Evolutionary conservation across 2,329 filamentous ascomycete genomes (phyloP), one percentile per base, ranked within the genome.

Genomic region (Diaporthe citri): DNA sequence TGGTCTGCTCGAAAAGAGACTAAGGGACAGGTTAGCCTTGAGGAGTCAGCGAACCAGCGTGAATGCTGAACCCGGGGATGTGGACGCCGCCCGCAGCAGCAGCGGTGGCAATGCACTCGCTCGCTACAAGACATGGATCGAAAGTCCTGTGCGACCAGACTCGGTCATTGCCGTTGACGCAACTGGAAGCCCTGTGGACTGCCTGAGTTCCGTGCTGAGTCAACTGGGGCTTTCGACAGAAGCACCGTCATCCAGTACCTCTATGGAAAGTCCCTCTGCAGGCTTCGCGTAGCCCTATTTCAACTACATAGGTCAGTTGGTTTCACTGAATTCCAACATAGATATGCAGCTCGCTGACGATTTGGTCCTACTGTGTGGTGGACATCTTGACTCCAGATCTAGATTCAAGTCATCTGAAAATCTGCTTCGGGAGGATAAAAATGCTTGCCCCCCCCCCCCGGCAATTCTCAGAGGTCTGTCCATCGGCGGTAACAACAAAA

Each of bases 41-140:
- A 36, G 43, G 31, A 51, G 62, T 31, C 62, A 66, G 22, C 28
- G 62, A n/a, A 66, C 43, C 43, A 51, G 62, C 43, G 43, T 51
- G 6, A 20, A 66, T n/a, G 43, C 43, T 17, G 41, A 57, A 43
- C 51, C 51, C 31, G 57, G 10, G 20, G 39, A 59, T 48, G 28
- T 46, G 4, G 34, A 43, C 20, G 25, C 6, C n/a, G 48, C n/a
- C 48, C 13, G 31, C 3, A 8, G 41, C 41, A 64, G 41, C 25
- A 64, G 41, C 6, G 10, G 9, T 28, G n/a, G 34, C 48, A 10
- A 55, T 41, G 46, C 64, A 20, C n/a, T 55, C 6, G 36, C 13
- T 1, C 48, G n/a, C 25, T 56, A 41, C 17, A 41, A 70, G 34
- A 34, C 7, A 28, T 70, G 15, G 34, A 43, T 55, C 2, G 48